phyloP scores from a whole-genome alignment of 2,329 filamentous ascomycete genomes.

The Talaromyces sp. region DNA sequence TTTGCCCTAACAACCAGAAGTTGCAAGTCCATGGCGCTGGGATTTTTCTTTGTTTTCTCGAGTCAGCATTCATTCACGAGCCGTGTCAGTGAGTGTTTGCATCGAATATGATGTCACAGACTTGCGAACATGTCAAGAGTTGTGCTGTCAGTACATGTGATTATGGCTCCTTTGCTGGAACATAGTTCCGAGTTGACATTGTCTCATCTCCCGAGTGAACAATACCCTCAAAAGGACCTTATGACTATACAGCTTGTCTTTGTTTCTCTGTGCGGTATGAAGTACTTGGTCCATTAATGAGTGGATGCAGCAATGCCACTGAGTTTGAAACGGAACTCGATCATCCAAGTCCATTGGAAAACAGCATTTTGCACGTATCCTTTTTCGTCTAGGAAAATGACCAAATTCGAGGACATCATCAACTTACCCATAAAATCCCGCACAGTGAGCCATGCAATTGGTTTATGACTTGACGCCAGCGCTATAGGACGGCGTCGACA shows the following conservation, averaged over 20 bases:
- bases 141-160: neutral
- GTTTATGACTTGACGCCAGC: neutral
- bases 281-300: too few species aligned
- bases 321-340: neutral
- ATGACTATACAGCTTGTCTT: too few species aligned
- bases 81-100: neutral
- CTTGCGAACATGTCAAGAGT: neutral
- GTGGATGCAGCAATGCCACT: neutral
- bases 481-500: neutral
- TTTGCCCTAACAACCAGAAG: too few species aligned
- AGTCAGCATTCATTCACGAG: neutral
- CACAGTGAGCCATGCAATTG: neutral
- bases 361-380: neutral
- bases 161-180: too few species aligned
- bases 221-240: too few species aligned
- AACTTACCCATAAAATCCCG: neutral
- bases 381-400: neutral
- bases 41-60: neutral
- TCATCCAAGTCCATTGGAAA: neutral
- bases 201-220: too few species aligned
- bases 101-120: neutral
- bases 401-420: neutral
- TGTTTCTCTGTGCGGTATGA: too few species aligned
- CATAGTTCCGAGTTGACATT: too few species aligned
- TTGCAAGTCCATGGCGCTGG: neutral